Evolutionary conservation across 2,329 filamentous ascomycete genomes (phyloP).

Genomic region (Calonectria pseudoturangicola): DNA sequence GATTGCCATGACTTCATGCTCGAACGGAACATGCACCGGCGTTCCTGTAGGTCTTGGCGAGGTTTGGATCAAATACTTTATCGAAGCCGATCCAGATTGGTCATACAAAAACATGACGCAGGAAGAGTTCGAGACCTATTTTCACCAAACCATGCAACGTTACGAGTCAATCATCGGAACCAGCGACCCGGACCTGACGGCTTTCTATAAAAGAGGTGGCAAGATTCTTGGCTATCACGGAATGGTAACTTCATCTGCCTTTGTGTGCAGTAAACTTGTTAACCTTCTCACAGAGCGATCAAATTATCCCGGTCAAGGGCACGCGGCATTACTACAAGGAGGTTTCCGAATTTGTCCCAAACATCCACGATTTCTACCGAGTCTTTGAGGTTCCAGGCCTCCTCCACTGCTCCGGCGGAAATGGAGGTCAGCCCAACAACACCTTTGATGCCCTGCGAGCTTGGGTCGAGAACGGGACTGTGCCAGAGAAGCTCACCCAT

Average conservation of each 20-base stretch:
- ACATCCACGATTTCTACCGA: neutral
- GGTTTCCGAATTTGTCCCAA: neutral
- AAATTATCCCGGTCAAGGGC: constrained; percentile 24
- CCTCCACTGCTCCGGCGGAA: constrained; percentile 25
- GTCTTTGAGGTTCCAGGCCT: constrained; percentile 27
- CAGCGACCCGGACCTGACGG: constrained; percentile 12
- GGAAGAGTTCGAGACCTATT: constrained; percentile 9
- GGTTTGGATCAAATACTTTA: constrained; percentile 22
- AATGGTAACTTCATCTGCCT: constrained; percentile 9
- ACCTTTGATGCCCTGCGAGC: constrained; percentile 23
- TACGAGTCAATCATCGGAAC: constrained; percentile 25
- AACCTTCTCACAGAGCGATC: constrained; percentile 16
- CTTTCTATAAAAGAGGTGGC: constrained; percentile 15
- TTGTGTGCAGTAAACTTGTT: neutral
- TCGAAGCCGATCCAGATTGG: constrained; percentile 13
- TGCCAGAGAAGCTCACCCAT: constrained; percentile 20
- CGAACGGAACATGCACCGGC: neutral
- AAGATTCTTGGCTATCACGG: constrained; percentile 33
- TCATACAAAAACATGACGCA: constrained; percentile 33
- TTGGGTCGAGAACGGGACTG: constrained; percentile 32
- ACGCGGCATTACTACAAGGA: constrained; percentile 1
- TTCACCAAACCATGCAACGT: neutral
- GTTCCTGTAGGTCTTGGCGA: constrained; percentile 27
- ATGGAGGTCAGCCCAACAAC: constrained; percentile 21
- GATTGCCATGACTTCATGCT: constrained; percentile 10